Conservation (phyloP, 352 stramenopile species). For the Thalassiosira livingstoniorum region DNA sequence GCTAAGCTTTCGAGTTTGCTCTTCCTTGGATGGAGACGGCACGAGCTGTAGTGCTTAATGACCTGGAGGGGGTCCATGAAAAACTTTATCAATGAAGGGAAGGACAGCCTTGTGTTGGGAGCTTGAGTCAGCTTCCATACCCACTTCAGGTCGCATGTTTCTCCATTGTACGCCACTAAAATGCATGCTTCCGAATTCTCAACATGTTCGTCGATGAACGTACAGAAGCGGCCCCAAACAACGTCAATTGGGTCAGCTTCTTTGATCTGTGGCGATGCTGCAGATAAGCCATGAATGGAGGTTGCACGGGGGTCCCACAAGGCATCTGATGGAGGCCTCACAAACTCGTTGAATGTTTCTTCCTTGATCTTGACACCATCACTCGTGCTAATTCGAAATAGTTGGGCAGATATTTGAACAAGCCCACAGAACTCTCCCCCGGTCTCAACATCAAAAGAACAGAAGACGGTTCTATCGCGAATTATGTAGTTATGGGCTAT, state of each 20-base stretch:
- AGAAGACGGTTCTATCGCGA: not conserved
- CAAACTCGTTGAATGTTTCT: not conserved
- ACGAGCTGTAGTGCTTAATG: slow-evolving; percentile 15
- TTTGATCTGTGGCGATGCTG: not conserved
- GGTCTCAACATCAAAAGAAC: not conserved
- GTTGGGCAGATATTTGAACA: not conserved
- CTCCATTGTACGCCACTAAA: slow-evolving; percentile 45
- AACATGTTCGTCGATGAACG: too few relatives aligned
- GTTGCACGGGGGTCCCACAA: not conserved
- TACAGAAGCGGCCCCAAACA: too few relatives aligned
- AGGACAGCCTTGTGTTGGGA: not conserved
- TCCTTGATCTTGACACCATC: not conserved
- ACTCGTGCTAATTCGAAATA: not conserved
- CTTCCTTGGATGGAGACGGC: slow-evolving; percentile 7
- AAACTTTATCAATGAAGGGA: slow-evolving; percentile 25
- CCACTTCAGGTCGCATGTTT: slow-evolving; percentile 49
- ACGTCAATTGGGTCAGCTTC: too few relatives aligned
- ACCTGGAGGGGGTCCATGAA: slow-evolving; percentile 41
- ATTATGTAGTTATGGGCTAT: not conserved
- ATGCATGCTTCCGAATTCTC: not conserved
- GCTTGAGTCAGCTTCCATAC: slow-evolving; percentile 48
- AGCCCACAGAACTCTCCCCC: not conserved
- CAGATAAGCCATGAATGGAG: not conserved
- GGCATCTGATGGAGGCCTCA: not conserved
- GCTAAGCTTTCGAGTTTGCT: slow-evolving; percentile 33